These are phyloP conservation scores for Candida railenensis DNA, from an alignment of 805 yeast species.

Conservation along the genomic window DNA sequence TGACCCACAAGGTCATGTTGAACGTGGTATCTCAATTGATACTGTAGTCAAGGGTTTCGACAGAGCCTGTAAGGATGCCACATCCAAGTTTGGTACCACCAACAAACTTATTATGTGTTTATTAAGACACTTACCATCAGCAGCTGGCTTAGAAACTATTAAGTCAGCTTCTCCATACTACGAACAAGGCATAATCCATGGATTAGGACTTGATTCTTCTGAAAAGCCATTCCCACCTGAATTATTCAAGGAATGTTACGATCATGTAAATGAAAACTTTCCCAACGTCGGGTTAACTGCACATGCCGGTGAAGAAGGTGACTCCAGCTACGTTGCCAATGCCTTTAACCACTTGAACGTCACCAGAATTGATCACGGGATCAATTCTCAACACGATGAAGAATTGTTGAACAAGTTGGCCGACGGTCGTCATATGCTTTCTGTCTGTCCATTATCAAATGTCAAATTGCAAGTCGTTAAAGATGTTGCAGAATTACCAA, in stretches of 20 bases:
- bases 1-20: slow-evolving; percentile 83
- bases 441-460: slow-evolving; percentile 78
- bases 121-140: slow-evolving; percentile 69
- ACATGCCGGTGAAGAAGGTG: slow-evolving; percentile 91
- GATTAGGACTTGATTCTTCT: slow-evolving; percentile 79
- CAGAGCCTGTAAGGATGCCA: slow-evolving; percentile 66
- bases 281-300: slow-evolving; percentile 69
- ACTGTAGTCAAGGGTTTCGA: slow-evolving; percentile 64
- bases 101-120: slow-evolving; percentile 79
- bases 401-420: slow-evolving; percentile 59
- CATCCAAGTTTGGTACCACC: slow-evolving; percentile 56
- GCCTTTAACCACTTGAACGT: slow-evolving; percentile 61
- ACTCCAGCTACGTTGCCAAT: slow-evolving; percentile 60
- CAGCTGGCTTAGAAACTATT: slow-evolving; percentile 57
- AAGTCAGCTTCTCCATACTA: slow-evolving; percentile 51
- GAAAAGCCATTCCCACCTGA: slow-evolving; percentile 79
- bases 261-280: slow-evolving; percentile 43
- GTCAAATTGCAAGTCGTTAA: slow-evolving; percentile 72
- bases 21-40: slow-evolving; percentile 60
- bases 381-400: slow-evolving; percentile 57
- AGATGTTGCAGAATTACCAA: slow-evolving; percentile 66
- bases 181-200: slow-evolving; percentile 61
- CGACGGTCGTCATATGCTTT: slow-evolving; percentile 52
- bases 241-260: slow-evolving; percentile 63
- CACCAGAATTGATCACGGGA: slow-evolving; percentile 79